phyloP scores from a whole-genome alignment of 768 basidiomycete species.

The Tulasnella sp. region DNA sequence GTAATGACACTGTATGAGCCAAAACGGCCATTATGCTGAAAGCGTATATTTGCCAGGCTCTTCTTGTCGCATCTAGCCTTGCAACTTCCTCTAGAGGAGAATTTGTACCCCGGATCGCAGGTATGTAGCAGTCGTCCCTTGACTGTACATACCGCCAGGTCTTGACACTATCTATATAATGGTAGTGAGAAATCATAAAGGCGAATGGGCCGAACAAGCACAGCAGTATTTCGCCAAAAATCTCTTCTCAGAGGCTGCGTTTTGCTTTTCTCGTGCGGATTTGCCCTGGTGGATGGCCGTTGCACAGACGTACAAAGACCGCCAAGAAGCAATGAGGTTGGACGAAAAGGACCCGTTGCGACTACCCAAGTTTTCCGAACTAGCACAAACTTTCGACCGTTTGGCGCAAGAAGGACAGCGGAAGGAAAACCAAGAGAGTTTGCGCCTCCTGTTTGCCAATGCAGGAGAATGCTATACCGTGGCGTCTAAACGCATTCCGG shows the following conservation, averaged over 20 bases:
- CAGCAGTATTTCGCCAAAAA: conserved; percentile 9
- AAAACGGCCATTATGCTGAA: background rate
- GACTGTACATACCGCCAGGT: no score
- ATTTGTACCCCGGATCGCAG: conserved; percentile 9
- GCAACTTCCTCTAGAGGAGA: background rate
- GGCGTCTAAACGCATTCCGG: background rate
- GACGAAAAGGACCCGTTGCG: no score
- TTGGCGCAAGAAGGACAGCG: background rate
- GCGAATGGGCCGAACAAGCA: conserved; percentile 23
- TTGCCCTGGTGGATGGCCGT: no score
- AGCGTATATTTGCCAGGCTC: background rate
- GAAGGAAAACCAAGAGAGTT: background rate
- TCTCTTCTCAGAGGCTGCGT: conserved; percentile 14
- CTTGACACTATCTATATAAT: no score
- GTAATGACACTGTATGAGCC: background rate
- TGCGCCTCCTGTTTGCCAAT: background rate
- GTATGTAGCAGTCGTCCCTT: no score
- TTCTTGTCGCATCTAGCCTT: background rate
- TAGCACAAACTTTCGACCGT: background rate
- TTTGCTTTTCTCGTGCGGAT: background rate
- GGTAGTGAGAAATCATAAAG: conserved; percentile 5
- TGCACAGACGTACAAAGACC: no score
- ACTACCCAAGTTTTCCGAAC: background rate
- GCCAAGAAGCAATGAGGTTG: no score
- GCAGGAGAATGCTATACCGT: background rate